Base-by-base conservation (phyloP, 2,329 filamentous ascomycete species). In the Aspergillus pseudonomiae region DNA sequence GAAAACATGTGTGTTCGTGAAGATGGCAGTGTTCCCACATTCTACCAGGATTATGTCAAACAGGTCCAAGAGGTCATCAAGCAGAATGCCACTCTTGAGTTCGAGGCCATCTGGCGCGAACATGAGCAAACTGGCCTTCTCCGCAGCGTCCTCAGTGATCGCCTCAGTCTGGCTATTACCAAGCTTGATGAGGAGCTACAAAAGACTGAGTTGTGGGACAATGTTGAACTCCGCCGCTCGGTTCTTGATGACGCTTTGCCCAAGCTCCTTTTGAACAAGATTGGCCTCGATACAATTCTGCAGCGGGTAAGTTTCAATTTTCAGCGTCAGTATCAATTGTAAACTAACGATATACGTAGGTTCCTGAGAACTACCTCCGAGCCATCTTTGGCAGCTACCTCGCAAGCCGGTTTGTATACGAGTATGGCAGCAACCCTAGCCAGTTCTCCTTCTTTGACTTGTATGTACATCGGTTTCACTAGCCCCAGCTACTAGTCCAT, bases 391-490 rank as follows among this genome's bases (percentile, higher is more conserved):
- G 95, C 70, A 96, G 92, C 77, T 97, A 94, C 81, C 85, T 99
- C 70, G 94, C 95, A 56, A 96, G 91, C 74, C 91, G 95, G 50
- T 99, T 99, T 77, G 93, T 99, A 46, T 99, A 99, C 79, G 89
- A 96, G 78, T 95, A 94, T 77, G 95, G 95, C 73, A 94, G 93
- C 77, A 90, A 88, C 69, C 94, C 95, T 6, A 95, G 91, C 82
- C 94, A 97, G 74, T 98, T 99, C 82, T 93, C 94, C 45, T 99
- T 99, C 85, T 99, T 96, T 80, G 93, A 96, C 77, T 99, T 98
- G 91, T 94, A 83, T 88, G 91, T 90, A 64, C 54, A 30, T 39
- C n/a, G 46, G 28, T 19, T 16, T 41, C 4, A 4, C 14, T 41
- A 10, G 30, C 30, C n/a, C 41, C 57, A 46, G 11, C 21, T n/a